Conservation (phyloP, 148 eudicot genomes). For the Rhododendron kiyosumense region DNA sequence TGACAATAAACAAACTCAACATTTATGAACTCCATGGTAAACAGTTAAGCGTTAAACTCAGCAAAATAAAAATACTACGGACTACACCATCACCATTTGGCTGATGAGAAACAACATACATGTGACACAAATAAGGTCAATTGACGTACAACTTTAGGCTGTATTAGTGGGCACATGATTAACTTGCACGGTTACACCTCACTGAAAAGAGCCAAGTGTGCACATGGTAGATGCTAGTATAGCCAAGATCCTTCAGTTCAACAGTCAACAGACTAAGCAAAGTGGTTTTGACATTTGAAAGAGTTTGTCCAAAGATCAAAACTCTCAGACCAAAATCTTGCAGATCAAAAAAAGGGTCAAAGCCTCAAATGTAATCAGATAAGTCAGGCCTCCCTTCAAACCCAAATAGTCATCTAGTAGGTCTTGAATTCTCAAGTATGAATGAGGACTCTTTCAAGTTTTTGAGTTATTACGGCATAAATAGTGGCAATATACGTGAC, state of each 20-base stretch:
- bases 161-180: neutral
- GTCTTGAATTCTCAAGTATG: conserved; percentile 1
- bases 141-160: neutral
- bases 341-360: neutral
- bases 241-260: neutral
- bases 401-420: neutral
- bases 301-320: neutral
- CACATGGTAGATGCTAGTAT: neutral
- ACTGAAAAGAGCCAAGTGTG: neutral
- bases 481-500: neutral
- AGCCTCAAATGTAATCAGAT: neutral
- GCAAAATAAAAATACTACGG: neutral
- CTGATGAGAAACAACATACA: neutral
- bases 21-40: neutral
- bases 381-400: neutral
- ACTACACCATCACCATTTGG: neutral
- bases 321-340: neutral
- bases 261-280: neutral
- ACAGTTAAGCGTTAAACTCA: neutral
- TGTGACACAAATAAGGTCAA: neutral
- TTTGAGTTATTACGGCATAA: neutral
- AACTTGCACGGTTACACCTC: no score
- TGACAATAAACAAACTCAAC: conserved; percentile 20
- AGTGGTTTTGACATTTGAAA: neutral
- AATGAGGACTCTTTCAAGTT: neutral